phyloP scores from a whole-genome alignment of 306 rosid species.

The Styphnolobium japonicum region DNA sequence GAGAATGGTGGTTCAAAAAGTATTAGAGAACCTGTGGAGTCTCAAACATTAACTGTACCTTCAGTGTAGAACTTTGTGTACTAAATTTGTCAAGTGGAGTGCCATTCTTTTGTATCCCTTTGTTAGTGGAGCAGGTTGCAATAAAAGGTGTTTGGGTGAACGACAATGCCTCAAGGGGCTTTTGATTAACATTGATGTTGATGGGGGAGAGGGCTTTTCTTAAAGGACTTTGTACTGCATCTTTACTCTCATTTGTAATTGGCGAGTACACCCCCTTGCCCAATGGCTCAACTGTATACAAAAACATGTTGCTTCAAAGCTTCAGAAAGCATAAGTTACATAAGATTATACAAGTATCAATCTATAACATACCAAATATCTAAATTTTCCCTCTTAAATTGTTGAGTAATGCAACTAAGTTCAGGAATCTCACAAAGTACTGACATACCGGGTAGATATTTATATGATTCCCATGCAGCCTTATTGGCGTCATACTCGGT shows the following conservation, averaged over 20 bases:
- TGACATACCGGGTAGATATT: conserved; percentile 37
- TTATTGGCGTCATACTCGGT: conserved; percentile 25
- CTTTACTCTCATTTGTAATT: conserved; percentile 26
- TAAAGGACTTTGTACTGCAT: conserved; percentile 38
- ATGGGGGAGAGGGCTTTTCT: conserved; percentile 73
- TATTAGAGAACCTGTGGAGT: not conserved
- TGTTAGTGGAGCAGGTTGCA: conserved; percentile 30
- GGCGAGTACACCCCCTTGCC: conserved; percentile 25
- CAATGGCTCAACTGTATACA: conserved; percentile 36
- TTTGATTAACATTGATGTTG: conserved; percentile 42
- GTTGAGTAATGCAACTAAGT: not conserved
- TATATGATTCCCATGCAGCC: conserved; percentile 28
- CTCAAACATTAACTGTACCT: conserved; percentile 43
- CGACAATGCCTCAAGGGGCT: conserved; percentile 23
- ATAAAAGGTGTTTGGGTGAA: conserved; percentile 40
- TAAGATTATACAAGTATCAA: not conserved
- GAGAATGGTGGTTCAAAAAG: conserved; percentile 20
- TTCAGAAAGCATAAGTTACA: not conserved
- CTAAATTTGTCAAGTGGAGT: conserved; percentile 77
- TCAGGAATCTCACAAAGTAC: conserved; percentile 5
- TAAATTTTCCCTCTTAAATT: not conserved
- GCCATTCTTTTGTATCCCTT: conserved; percentile 25
- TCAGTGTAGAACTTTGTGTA: conserved; percentile 52
- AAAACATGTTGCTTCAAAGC: not conserved
- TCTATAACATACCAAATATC: not conserved